Evolutionary conservation across 2,329 filamentous ascomycete species (phyloP), one percentile per base, ranked within the genome.

Genomic region (Zasmidium cellare): DNA sequence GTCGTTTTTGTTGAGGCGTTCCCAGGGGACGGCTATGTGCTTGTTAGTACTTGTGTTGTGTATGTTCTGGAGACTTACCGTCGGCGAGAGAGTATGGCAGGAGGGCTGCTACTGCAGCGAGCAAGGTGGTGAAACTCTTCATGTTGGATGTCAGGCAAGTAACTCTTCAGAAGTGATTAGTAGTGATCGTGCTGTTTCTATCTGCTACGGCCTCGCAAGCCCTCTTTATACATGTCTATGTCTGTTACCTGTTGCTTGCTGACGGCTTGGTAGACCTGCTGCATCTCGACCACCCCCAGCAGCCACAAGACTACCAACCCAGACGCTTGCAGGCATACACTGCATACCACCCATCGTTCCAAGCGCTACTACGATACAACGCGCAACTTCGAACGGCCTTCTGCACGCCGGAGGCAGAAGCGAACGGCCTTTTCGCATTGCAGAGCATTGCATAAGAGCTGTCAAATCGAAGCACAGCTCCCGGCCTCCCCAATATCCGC

Each of bases 1-100:
- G 61, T 77, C 68, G 62, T 75, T 75, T 68, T 76, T 76, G 67
- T 76, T 70, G 53, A 77, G 68, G 46, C 75, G 74, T 64, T 76
- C 75, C 49, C 61, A 69, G 3, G 65, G 65, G 16, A 67, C 59
- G 16, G 60, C 61, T 65, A 41, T n/a, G 9, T n/a, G 9, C 6
- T 18, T 25, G 16, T 53, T 1, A 38, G 19, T 41, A 18, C 11
- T 24, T 3, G 41, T 35, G 14, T 28, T 48, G 19, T 45, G 18
- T 18, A 28, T 2, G 25, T 28, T 45, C 20, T 11, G 9, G 28
- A 35, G 12, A 48, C 59, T 54, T 49, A 62, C 59, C 53, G 46
- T 62, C 55, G 24, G 62, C 59, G 18, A 57, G 23, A 23, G 25
- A 51, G 20, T 19, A 46, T 24, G 35, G 23, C 23, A 61, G 18